These are phyloP conservation scores for Trifolium dubium DNA, from an alignment of 306 rosid genomes.

Conservation along the genomic window DNA sequence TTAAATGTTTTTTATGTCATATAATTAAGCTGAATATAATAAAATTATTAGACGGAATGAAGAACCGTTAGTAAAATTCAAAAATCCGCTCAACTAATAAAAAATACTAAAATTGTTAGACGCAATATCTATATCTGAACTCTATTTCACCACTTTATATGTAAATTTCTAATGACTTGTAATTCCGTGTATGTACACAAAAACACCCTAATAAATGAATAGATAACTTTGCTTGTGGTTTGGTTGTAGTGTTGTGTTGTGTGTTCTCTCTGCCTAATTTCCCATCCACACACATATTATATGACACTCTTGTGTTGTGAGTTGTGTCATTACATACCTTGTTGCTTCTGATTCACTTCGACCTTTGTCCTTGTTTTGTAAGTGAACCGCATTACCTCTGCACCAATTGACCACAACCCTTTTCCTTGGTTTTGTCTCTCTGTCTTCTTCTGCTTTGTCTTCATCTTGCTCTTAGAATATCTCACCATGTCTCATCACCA, in stretches of 20 bases:
- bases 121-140: too few relatives aligned
- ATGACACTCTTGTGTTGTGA: conserved; percentile 44
- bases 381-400: conserved; percentile 41
- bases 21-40: too few relatives aligned
- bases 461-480: conserved; percentile 59
- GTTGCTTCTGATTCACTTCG: conserved; percentile 55
- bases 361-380: conserved; percentile 55
- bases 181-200: too few relatives aligned
- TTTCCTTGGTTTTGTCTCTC: conserved; percentile 34
- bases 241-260: not conserved
- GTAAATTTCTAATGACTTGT: too few relatives aligned
- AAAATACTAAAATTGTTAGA: too few relatives aligned
- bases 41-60: too few relatives aligned
- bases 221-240: too few relatives aligned
- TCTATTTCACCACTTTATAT: too few relatives aligned
- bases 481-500: not conserved
- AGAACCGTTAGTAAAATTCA: too few relatives aligned
- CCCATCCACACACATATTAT: conserved; percentile 42
- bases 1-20: too few relatives aligned
- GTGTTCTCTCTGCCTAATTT: conserved; percentile 39
- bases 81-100: too few relatives aligned
- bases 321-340: conserved; percentile 60
- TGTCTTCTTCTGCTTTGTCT: conserved; percentile 62
- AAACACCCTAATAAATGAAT: too few relatives aligned
- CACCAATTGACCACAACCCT: conserved; percentile 54